phyloP scores from a whole-genome alignment of 768 basidiomycete species.

The Mycena galericulata region DNA sequence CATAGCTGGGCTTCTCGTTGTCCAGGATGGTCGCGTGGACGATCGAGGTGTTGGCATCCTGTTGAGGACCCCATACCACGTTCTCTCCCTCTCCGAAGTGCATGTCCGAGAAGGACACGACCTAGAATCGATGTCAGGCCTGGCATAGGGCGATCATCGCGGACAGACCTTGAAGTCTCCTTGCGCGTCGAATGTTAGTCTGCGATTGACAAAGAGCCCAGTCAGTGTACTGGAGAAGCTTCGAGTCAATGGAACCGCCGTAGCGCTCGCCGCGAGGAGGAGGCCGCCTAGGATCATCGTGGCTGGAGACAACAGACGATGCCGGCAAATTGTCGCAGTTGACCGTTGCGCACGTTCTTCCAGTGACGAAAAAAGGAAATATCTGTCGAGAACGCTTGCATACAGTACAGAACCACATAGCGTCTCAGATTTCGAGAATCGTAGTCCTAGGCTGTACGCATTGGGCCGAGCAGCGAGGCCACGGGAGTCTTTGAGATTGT shows the following conservation, averaged over 20 bases:
- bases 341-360: background rate
- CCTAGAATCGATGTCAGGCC: background rate
- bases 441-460: too few species aligned
- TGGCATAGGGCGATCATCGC: background rate
- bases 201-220: conserved; percentile 9
- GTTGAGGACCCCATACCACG: conserved; percentile 28
- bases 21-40: conserved; percentile 19
- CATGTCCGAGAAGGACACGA: conserved; percentile 36
- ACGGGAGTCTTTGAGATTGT: too few species aligned
- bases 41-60: conserved; percentile 27
- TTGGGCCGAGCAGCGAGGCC: too few species aligned
- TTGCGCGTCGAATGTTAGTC: conserved; percentile 30
- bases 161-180: conserved; percentile 34
- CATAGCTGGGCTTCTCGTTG: conserved; percentile 31
- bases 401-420: too few species aligned
- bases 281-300: conserved; percentile 20
- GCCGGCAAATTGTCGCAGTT: background rate
- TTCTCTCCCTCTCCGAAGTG: conserved; percentile 34
- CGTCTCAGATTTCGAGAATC: too few species aligned
- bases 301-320: background rate
- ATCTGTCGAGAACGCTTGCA: too few species aligned
- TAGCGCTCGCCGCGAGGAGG: conserved; percentile 18
- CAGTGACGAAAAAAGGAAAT: background rate
- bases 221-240: conserved; percentile 25
- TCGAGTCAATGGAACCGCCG: conserved; percentile 19